Evolutionary conservation across 345 rosid species (phyloP).

Genomic region (Anacardium occidentale): DNA sequence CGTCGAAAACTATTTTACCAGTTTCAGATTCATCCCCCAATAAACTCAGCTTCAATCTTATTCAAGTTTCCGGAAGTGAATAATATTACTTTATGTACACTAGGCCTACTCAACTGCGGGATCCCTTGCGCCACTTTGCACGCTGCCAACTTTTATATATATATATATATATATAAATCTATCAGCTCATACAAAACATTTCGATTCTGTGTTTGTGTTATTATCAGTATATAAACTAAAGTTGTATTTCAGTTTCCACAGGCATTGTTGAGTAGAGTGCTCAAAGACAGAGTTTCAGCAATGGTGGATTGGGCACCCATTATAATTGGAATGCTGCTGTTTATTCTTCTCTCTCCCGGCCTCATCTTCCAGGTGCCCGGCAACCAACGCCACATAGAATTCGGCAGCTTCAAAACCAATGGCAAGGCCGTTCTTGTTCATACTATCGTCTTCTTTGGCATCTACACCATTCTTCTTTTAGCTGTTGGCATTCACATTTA

Average conservation of each 20-base stretch:
- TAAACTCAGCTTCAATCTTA: not conserved
- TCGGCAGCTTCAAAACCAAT: slow-evolving; percentile 44
- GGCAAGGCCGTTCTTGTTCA: slow-evolving; percentile 50
- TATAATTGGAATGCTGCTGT: slow-evolving; percentile 41
- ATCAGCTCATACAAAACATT: not conserved
- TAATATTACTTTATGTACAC: too few relatives aligned
- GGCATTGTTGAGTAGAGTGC: not conserved
- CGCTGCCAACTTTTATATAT: not conserved
- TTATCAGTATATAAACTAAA: too few relatives aligned
- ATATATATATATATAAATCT: too few relatives aligned
- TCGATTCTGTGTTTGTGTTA: not conserved
- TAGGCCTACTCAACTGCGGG: not conserved
- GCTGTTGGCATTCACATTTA: slow-evolving; percentile 41
- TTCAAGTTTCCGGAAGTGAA: too few relatives aligned
- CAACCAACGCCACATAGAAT: slow-evolving; percentile 31
- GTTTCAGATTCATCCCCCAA: too few relatives aligned
- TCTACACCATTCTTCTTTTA: slow-evolving; percentile 40
- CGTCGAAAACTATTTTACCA: too few relatives aligned
- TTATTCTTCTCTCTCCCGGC: slow-evolving; percentile 53
- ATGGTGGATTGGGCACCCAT: slow-evolving; percentile 65
- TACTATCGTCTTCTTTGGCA: slow-evolving; percentile 42
- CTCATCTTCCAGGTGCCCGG: slow-evolving; percentile 57
- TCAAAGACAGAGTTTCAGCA: not conserved
- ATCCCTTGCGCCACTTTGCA: not conserved
- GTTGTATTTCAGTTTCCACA: not conserved